Evolutionary conservation across 2,329 filamentous ascomycete genomes (phyloP), one percentile per base, ranked within the genome.

Genomic region (Cryphonectria naterciae): DNA sequence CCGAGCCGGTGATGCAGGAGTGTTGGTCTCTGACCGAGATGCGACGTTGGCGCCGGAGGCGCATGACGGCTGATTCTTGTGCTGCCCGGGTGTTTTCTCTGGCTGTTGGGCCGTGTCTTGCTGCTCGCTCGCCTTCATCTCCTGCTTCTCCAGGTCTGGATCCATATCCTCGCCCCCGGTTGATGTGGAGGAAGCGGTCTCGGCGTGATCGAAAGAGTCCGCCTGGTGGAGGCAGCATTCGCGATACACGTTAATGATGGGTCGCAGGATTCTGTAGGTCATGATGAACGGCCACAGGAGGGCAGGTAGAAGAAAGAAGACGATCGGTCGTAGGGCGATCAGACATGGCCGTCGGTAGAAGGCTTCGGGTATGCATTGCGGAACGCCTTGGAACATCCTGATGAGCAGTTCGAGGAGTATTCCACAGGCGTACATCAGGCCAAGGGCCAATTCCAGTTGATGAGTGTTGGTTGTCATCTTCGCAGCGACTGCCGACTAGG

Each of bases 401-500:
- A 49, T 19, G 13, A 65, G 17, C 11, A 65, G 41, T 19, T 65
- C 63, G 25, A 65, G 41, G 13, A 65, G 41, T 1, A 41, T 19
- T 49, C 63, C 63, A n/a, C 63, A 49, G 22, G 63, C 63, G 43
- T 65, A 65, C n/a, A 65, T 35, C 37, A 65, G 63, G 63, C 41
- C 63, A 5, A 65, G 28, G 25, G 41, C 25, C 41, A 65, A 11
- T 32, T 49, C 43, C 6, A 65, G 39, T 17, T 65, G 63, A 22
- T 52, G 25, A 7, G 28, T 35, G 28, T 49, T 19, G 25, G 43
- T 19, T 35, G 25, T 25, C 58, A 61, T 61, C 8, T 61, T 61
- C 17, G 25, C 28, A 32, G 54, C 28, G 11, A 6, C 54, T 4
- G 11, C 28, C 15, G 25, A 15, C 28, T 35, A 8, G 28, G 7